Evolutionary conservation across 495 filamentous ascomycete genomes (phyloP), one percentile per base, ranked within the genome.

Genomic region (Penicillium paradoxum): DNA sequence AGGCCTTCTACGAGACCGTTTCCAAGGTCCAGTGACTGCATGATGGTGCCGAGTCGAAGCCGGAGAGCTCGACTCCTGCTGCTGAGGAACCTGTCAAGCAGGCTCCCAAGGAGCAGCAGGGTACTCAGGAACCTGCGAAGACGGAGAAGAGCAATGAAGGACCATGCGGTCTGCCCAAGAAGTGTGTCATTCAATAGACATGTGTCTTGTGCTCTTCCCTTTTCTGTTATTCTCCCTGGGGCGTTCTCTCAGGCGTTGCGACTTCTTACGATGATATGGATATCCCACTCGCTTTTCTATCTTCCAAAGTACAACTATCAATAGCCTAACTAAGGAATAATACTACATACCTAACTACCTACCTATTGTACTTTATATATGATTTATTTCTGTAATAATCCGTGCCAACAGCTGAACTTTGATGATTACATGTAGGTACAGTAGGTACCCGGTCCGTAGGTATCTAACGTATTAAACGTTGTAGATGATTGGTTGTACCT

Each of bases 11-110:
- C 73, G 76, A 86, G 71, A 73, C 79, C 58, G 82, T 96, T 51
- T 64, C 81, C 61, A 89, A 88, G 77, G 80, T 81, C 68, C 86
- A 68, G 79, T 98, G 90, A 96, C 87, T 96, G 74, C 81, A 89
- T 86, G 87, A 75, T 53, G 71, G 79, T 57, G 57, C 67, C 49
- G 60, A 66, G 63, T 56, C 62, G 52, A 64, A 68, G 61, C 63
- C 62, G 47, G 60, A 66, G 56, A 49, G 40, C 41, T 54, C 69
- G 47, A 62, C 64, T 41, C 56, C 70, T 59, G 56, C 57, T 36
- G 18, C 59, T 9, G 49, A 27, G 39, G 61, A 60, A 41, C 39
- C 56, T 48, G 53, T 55, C 10, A 42, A 53, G 46, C 55, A 56
- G 56, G 58, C 56, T 49, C 55, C 54, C 33, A 60, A 60, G 55